Percentiles rank a stretch among this genome's conserved stretches.
These are phyloP conservation scores for Termitomyces sp. DNA, from an alignment of 768 basidiomycete species.

Conservation along the genomic window DNA sequence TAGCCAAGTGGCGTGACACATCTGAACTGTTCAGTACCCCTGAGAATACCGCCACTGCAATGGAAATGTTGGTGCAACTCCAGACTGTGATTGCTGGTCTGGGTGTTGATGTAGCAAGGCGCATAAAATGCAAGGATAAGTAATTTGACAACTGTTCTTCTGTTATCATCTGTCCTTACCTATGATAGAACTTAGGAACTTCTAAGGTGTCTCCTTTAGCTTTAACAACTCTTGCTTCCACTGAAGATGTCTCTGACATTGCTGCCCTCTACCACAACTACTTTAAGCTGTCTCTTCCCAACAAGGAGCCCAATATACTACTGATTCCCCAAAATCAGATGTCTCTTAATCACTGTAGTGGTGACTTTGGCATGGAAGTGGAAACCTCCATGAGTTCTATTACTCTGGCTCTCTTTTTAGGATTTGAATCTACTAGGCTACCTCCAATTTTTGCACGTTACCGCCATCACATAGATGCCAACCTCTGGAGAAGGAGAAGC, in stretches of 20 bases:
- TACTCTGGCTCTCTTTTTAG: slow-evolving; percentile 12
- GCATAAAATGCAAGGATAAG: neutral
- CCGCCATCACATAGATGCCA: slow-evolving; percentile 15
- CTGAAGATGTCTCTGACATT: neutral
- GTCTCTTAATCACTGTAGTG: neutral
- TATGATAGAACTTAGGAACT: neutral
- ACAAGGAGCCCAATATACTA: neutral
- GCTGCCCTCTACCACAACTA: neutral
- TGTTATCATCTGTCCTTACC: neutral
- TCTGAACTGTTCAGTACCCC: neutral
- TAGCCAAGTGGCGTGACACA: neutral
- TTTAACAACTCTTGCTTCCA: neutral
- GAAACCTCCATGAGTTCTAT: slow-evolving; percentile 5
- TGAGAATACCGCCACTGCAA: neutral
- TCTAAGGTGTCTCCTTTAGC: neutral
- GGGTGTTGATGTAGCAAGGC: neutral
- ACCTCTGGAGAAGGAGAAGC: slow-evolving; percentile 9
- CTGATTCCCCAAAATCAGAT: neutral
- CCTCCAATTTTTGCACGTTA: slow-evolving; percentile 20
- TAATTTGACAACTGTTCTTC: no score
- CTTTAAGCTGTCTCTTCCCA: neutral
- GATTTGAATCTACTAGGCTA: slow-evolving; percentile 10
- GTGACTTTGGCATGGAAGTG: slow-evolving; percentile 9
- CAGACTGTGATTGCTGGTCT: neutral
- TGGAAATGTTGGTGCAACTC: neutral